Percentiles rank a stretch among this genome's conserved stretches.
These are phyloP conservation scores for Coemansia sp. DNA, from an alignment of 192 early-diverging fungal genomes.

Conservation along the genomic window DNA sequence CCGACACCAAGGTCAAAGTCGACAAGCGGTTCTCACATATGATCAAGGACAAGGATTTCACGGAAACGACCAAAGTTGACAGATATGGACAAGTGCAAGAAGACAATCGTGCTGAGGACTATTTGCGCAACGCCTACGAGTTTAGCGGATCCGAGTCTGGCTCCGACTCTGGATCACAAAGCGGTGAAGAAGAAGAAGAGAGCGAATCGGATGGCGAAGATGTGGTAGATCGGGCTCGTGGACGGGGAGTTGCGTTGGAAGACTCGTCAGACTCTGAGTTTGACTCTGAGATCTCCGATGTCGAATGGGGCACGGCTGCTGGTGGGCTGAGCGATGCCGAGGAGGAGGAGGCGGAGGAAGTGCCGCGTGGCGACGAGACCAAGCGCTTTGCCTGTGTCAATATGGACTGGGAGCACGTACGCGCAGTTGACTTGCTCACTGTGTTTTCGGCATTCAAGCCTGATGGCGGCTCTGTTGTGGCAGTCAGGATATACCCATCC, in stretches of 20 bases:
- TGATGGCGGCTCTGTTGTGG: conserved; percentile 63
- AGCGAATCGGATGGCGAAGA: conserved; percentile 19
- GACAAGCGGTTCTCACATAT: conserved; percentile 87
- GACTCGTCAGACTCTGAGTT: conserved; percentile 33
- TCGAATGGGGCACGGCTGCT: conserved; percentile 33
- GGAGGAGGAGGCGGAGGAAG: conserved; percentile 56
- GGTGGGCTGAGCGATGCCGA: conserved; percentile 55
- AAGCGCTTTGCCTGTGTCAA: conserved; percentile 83
- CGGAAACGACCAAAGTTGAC: conserved; percentile 46
- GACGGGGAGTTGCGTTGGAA: conserved; percentile 63
- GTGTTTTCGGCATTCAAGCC: conserved; percentile 85
- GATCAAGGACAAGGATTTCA: conserved; percentile 73
- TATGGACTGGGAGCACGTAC: conserved; percentile 95
- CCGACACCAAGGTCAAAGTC: conserved; percentile 78
- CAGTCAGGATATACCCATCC: conserved; percentile 80
- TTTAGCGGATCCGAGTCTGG: conserved; percentile 53
- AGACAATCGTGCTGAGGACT: conserved; percentile 33
- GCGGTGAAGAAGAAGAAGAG: conserved; percentile 16
- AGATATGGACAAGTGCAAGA: conserved; percentile 36
- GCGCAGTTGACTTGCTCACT: conserved; percentile 80
- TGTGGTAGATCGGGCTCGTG: conserved; percentile 74
- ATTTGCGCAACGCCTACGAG: conserved; percentile 50
- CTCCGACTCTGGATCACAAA: not conserved
- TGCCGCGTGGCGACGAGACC: conserved; percentile 63
- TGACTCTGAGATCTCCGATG: conserved; percentile 39